Conservation (phyloP, 495 filamentous ascomycete species). For the Penicillium paxilli region DNA sequence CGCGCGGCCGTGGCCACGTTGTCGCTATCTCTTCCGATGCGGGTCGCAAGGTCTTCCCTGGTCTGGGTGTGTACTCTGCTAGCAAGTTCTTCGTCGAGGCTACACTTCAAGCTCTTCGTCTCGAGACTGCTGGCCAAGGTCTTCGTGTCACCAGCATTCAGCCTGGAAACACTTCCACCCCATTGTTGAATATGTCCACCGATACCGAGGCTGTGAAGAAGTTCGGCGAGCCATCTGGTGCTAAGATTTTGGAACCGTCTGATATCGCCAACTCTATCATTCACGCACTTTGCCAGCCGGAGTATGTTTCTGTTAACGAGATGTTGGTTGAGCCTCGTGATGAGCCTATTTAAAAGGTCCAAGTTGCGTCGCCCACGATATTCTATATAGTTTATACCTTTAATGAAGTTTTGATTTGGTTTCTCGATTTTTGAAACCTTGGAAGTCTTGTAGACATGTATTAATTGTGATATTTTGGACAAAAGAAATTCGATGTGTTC, state of each 20-base stretch:
- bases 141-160: conserved; percentile 65
- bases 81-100: conserved; percentile 76
- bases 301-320: conserved; percentile 69
- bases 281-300: conserved; percentile 62
- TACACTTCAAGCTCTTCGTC: conserved; percentile 61
- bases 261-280: conserved; percentile 66
- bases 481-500: too few relatives aligned
- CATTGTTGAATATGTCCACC: conserved; percentile 63
- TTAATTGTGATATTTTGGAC: too few relatives aligned
- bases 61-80: conserved; percentile 70
- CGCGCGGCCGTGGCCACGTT: conserved; percentile 59
- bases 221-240: conserved; percentile 64
- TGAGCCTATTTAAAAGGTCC: conserved; percentile 73
- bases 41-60: conserved; percentile 69
- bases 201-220: conserved; percentile 69
- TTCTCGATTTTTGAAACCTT: neutral
- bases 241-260: conserved; percentile 60
- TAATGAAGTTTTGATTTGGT: neutral
- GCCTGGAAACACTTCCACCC: conserved; percentile 65
- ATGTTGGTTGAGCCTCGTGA: conserved; percentile 70
- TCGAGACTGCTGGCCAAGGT: conserved; percentile 66
- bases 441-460: too few relatives aligned
- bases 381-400: too few relatives aligned
- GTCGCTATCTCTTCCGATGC: conserved; percentile 72
- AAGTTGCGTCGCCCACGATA: too few relatives aligned